Evolutionary conservation across 225 moss, liverwort and hornwort species (phyloP), one percentile per base, ranked within the genome.

Genomic region (Pseudoscleropodium purum): DNA sequence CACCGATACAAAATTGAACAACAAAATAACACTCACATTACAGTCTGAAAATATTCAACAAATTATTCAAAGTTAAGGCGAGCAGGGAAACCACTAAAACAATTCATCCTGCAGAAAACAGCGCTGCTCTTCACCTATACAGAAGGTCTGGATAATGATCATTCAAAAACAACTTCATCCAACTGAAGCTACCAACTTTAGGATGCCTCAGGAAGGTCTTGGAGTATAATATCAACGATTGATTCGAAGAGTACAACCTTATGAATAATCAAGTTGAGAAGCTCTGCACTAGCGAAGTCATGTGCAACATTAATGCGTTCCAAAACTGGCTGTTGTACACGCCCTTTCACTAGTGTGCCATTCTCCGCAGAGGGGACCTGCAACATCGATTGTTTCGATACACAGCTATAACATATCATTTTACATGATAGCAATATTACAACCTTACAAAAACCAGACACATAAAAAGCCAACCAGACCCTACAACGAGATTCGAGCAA

Each of bases 271-370:
- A 99, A 91, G 83, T 96, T 96, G 73, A 97, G 93, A 84, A 97
- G 92, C 84, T 99, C 96, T 47, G 96, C 96, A 93, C 99, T 99
- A 59, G 99, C 99, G 89, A 96, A 97, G 90, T 96, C 91, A 91
- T 99, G 95, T 63, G 99, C 99, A 87, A 97, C 89, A 88, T 93
- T 96, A 90, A 99, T 99, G 81, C 95, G 96, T 90, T 99, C 99
- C 93, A 97, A 94, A 70, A 96, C 95, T 75, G 96, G 99, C 61
- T 96, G 97, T 79, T 93, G 93, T 79, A 96, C 93, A 66, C 95
- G 96, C 75, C 92, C 90, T 90, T 90, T 93, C 63, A 92, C 85
- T 60, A 89, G 85, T 54, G 95, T 88, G 54, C 92, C 90, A 89
- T 93, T 94, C 72, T 96, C 93, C 82, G 95, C 92, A 86, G 96